Percentiles rank a stretch among this genome's conserved stretches.
Evolutionary conservation across 257 asterid species (phyloP).

Genomic region (Euphrasia confusa): DNA sequence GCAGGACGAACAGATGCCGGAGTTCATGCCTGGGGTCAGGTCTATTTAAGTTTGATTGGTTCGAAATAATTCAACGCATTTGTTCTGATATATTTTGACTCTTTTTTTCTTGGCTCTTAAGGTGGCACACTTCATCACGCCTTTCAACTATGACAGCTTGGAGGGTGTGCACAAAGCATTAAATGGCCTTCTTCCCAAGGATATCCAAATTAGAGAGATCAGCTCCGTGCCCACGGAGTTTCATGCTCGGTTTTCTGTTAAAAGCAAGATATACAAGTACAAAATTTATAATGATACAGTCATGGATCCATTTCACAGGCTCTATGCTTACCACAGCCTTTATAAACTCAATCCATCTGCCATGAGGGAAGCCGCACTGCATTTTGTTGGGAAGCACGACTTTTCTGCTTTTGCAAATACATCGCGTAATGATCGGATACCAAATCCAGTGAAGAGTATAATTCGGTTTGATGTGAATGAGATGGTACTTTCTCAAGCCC

Average conservation of each 20-base stretch:
- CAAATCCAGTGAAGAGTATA: slow-evolving; percentile 69
- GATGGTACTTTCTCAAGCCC: slow-evolving; percentile 39
- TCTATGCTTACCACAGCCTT: slow-evolving; percentile 58
- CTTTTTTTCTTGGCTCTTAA: slow-evolving; percentile 26
- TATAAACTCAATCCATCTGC: slow-evolving; percentile 59
- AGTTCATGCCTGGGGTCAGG: slow-evolving; percentile 97
- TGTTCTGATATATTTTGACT: slow-evolving; percentile 14
- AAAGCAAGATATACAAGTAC: slow-evolving; percentile 72
- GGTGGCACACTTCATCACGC: slow-evolving; percentile 86
- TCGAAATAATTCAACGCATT: slow-evolving; percentile 10
- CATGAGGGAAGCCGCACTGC: slow-evolving; percentile 73
- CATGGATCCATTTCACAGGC: slow-evolving; percentile 86
- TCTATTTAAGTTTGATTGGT: slow-evolving; percentile 29
- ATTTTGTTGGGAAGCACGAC: slow-evolving; percentile 72
- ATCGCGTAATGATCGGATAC: slow-evolving; percentile 61
- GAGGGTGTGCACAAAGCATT: slow-evolving; percentile 62
- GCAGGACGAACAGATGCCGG: slow-evolving; percentile 96
- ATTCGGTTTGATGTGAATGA: slow-evolving; percentile 64
- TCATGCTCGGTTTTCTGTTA: slow-evolving; percentile 91
- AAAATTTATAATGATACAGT: slow-evolving; percentile 57
- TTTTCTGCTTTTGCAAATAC: slow-evolving; percentile 81
- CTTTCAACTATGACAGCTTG: slow-evolving; percentile 66
- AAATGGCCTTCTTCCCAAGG: slow-evolving; percentile 76
- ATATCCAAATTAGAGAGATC: slow-evolving; percentile 70
- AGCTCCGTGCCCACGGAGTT: slow-evolving; percentile 70